phyloP scores from a whole-genome alignment of 768 basidiomycete genomes.

The Rhodotorula kratochvilovae region DNA sequence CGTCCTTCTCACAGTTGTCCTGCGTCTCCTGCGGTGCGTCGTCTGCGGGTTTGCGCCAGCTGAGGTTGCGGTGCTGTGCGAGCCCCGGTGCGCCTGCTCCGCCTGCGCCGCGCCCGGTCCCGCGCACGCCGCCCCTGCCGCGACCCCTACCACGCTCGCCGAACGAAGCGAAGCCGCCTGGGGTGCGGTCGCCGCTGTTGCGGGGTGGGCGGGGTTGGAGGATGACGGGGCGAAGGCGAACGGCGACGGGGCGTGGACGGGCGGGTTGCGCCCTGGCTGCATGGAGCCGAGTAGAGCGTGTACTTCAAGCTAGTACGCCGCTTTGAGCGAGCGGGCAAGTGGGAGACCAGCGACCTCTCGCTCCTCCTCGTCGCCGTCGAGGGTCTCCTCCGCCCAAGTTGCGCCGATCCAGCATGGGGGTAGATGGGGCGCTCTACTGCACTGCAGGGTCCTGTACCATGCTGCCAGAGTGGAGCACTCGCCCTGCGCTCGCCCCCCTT shows the following conservation, averaged over 20 bases:
- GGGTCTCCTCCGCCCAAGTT: no score
- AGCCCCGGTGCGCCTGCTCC: background rate
- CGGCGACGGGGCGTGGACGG: background rate
- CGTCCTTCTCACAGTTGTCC: rapidly evolving
- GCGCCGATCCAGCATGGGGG: no score
- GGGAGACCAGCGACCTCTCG: no score
- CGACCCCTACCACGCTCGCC: background rate
- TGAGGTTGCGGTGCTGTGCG: background rate
- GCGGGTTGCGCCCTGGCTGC: background rate
- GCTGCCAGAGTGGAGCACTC: no score
- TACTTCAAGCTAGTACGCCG: no score
- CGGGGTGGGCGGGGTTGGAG: background rate
- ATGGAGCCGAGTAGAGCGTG: background rate
- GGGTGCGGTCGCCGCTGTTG: background rate
- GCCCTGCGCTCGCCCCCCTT: no score
- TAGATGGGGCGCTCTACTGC: no score
- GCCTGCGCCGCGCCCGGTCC: background rate
- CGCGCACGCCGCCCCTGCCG: background rate
- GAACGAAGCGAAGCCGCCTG: background rate
- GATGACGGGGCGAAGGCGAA: background rate
- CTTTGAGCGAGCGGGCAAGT: no score
- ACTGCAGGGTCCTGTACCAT: no score
- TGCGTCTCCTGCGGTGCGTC: background rate
- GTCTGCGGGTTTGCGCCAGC: conserved; percentile 5
- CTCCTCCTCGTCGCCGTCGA: no score